A percentile compares a stretch with the other conserved stretches of the same genome.
Conservation (phyloP, 2,329 filamentous ascomycete species). For the Trichoderma afroharzianum region DNA sequence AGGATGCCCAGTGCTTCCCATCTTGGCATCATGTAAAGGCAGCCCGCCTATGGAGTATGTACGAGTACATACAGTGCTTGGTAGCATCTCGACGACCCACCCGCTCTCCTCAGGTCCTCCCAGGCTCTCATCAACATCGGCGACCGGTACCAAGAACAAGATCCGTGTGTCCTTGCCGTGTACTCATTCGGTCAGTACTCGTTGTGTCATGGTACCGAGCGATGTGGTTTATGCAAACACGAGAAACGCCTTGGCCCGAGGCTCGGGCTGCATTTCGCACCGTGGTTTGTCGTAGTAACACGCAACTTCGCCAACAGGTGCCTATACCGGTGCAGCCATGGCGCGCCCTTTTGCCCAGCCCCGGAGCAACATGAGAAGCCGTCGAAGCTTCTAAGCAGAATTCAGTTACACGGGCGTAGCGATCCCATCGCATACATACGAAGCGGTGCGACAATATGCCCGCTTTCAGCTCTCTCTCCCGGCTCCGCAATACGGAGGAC, state of each 20-base stretch:
- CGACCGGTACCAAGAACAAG: background rate
- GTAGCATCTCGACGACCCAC: background rate
- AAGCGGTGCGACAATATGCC: background rate
- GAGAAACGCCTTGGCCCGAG: background rate
- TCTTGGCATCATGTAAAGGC: background rate
- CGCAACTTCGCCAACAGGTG: constrained; percentile 1
- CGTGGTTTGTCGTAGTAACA: background rate
- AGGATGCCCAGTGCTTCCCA: background rate
- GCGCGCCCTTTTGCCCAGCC: background rate
- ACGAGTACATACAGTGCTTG: background rate
- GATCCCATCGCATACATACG: background rate
- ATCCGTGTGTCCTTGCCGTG: background rate
- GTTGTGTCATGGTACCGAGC: background rate
- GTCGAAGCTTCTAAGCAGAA: background rate
- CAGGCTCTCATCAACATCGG: background rate
- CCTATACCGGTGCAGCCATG: background rate
- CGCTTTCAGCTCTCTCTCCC: background rate
- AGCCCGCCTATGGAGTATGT: background rate
- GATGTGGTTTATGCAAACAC: background rate
- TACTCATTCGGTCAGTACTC: background rate
- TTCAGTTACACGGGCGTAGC: background rate
- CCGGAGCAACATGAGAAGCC: background rate
- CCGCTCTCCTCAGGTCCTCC: background rate
- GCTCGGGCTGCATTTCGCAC: background rate
- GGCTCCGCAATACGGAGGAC: background rate